A percentile compares a stretch with the other conserved stretches of the same genome.
Conservation (phyloP, 495 filamentous ascomycete species). For the Cercophora newfieldiana region DNA sequence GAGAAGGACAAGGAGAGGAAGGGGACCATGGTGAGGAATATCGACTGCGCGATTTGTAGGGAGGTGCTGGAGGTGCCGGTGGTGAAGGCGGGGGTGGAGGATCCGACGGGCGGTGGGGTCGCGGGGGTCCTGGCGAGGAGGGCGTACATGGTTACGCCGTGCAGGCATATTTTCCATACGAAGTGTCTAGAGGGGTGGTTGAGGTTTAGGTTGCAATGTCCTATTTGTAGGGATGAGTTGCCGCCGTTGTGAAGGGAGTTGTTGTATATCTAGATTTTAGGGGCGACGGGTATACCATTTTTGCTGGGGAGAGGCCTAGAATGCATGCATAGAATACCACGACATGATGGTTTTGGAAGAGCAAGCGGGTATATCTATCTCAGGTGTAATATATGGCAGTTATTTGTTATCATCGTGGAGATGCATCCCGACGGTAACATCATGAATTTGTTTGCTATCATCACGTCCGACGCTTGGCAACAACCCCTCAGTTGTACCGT, state of each 20-base stretch:
- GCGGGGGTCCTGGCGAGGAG: slow-evolving; percentile 73
- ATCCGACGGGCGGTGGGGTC: slow-evolving; percentile 55
- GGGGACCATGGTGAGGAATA: slow-evolving; percentile 44
- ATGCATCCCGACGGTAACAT: no score
- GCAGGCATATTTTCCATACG: slow-evolving; percentile 93
- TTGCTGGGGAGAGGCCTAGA: no score
- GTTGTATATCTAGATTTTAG: neutral
- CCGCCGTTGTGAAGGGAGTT: slow-evolving; percentile 65
- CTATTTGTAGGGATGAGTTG: slow-evolving; percentile 88
- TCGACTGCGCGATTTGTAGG: slow-evolving; percentile 95
- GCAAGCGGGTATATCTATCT: no score
- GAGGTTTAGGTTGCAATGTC: slow-evolving; percentile 87
- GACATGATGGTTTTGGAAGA: no score
- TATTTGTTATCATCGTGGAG: no score
- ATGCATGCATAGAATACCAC: no score
- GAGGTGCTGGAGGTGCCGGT: slow-evolving; percentile 88
- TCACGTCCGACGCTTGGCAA: neutral
- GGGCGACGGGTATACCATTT: no score
- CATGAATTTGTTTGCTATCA: neutral
- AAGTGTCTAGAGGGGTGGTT: slow-evolving; percentile 95
- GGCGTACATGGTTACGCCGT: slow-evolving; percentile 95
- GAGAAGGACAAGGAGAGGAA: slow-evolving; percentile 35
- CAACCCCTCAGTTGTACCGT: neutral
- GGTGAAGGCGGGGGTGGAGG: slow-evolving; percentile 58
- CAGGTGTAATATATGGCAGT: no score